Percentiles rank a stretch among this genome's conserved stretches.
Conservation (phyloP, 108 stramenopile genomes). For the Conticribra guillardii region DNA sequence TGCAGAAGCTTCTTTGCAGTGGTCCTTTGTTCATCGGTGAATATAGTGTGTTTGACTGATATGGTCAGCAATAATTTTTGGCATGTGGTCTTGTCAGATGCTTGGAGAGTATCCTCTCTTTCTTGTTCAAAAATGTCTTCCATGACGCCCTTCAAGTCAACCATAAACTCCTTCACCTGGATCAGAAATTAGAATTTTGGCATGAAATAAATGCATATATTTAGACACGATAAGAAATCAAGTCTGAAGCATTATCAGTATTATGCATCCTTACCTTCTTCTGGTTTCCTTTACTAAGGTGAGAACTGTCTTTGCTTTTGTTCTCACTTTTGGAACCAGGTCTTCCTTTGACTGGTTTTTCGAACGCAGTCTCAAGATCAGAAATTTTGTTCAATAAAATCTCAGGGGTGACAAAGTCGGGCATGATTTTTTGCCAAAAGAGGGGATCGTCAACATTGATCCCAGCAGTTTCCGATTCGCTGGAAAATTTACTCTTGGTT, state of each 20-base stretch:
- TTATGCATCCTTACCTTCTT: slow-evolving; percentile 68
- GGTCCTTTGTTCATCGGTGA: slow-evolving; percentile 76
- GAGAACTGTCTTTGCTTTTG: slow-evolving; percentile 32
- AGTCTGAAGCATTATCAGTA: no score
- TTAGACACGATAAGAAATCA: not conserved
- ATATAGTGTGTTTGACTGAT: slow-evolving; percentile 79
- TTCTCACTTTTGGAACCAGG: slow-evolving; percentile 23
- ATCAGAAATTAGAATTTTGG: not conserved
- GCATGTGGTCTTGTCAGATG: slow-evolving; percentile 68
- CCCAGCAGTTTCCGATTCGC: slow-evolving; percentile 67
- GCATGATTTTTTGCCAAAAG: slow-evolving; percentile 97
- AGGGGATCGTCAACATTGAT: slow-evolving; percentile 88
- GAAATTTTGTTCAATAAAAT: slow-evolving; percentile 52
- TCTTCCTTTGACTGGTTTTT: slow-evolving; percentile 42
- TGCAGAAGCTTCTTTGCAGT: slow-evolving; percentile 67
- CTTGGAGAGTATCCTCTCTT: slow-evolving; percentile 68
- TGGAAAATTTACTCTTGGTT: slow-evolving; percentile 82
- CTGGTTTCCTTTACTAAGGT: slow-evolving; percentile 51
- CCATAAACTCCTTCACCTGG: slow-evolving; percentile 72
- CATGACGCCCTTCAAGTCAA: slow-evolving; percentile 86
- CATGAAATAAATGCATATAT: no score
- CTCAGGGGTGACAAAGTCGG: slow-evolving; percentile 89
- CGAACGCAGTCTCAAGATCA: slow-evolving; percentile 39
- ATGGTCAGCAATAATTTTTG: slow-evolving; percentile 83
- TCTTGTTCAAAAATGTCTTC: slow-evolving; percentile 84